These are phyloP conservation scores for Sarocladium oryzae DNA, from an alignment of 2,329 filamentous ascomycete genomes.

Conservation along the genomic window DNA sequence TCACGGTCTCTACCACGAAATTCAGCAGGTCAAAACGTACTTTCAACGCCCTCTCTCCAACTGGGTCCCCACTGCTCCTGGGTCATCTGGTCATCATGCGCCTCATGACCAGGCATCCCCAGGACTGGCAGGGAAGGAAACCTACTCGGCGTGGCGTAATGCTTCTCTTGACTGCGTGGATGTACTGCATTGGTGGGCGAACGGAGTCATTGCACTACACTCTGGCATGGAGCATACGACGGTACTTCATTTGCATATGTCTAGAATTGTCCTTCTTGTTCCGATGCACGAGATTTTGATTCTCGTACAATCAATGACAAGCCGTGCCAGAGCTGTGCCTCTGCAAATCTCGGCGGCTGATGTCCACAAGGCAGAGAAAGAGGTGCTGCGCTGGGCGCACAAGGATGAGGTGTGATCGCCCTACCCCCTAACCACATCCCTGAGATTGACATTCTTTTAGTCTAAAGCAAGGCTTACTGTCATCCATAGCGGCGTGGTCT, in stretches of 20 bases:
- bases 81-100: background rate
- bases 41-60: slow-evolving; percentile 14
- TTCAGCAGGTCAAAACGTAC: slow-evolving; percentile 14
- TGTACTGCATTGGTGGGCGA: slow-evolving; percentile 52
- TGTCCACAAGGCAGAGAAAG: slow-evolving; percentile 15
- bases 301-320: slow-evolving; percentile 29
- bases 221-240: slow-evolving; percentile 47
- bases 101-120: background rate
- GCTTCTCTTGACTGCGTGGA: slow-evolving; percentile 42
- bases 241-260: slow-evolving; percentile 48
- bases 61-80: slow-evolving; percentile 16
- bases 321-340: slow-evolving; percentile 10
- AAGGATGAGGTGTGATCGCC: slow-evolving; percentile 19
- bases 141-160: slow-evolving; percentile 31
- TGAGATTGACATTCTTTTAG: slow-evolving; percentile 15
- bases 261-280: slow-evolving; percentile 44
- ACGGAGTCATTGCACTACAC: slow-evolving; percentile 40
- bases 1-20: slow-evolving; percentile 17
- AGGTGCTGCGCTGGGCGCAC: slow-evolving; percentile 28
- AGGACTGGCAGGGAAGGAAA: background rate
- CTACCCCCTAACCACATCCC: background rate
- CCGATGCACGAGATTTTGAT: slow-evolving; percentile 39
- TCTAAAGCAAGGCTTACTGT: slow-evolving; percentile 38
- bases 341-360: slow-evolving; percentile 3
- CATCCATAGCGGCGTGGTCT: slow-evolving; percentile 36